These are phyloP conservation scores for Thraustochytrium sp. DNA, from an alignment of 352 stramenopile species.

Conservation along the genomic window DNA sequence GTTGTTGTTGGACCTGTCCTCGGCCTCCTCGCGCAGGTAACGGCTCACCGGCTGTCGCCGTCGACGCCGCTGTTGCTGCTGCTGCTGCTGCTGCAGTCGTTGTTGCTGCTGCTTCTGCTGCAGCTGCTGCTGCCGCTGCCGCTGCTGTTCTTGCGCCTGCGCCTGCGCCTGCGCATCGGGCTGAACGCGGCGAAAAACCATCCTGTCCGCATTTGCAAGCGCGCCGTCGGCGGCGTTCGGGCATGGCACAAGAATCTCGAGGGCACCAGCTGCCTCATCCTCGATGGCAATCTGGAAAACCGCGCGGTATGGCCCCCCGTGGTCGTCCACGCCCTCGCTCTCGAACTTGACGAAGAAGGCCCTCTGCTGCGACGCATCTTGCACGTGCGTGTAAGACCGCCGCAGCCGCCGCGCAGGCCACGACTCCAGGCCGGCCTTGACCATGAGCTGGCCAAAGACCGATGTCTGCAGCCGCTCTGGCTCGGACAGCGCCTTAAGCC, in stretches of 20 bases:
- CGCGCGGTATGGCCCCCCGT: slow-evolving; percentile 93
- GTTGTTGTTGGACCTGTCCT: too few relatives aligned
- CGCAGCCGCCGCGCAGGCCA: slow-evolving; percentile 87
- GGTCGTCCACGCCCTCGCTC: slow-evolving; percentile 96
- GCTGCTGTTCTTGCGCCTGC: too few relatives aligned
- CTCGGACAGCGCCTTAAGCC: neutral
- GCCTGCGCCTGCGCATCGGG: too few relatives aligned
- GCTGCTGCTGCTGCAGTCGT: too few relatives aligned
- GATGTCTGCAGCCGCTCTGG: slow-evolving; percentile 75
- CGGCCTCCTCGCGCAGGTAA: too few relatives aligned
- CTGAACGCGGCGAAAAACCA: slow-evolving; percentile 53
- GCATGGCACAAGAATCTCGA: slow-evolving; percentile 54
- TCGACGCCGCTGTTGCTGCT: too few relatives aligned
- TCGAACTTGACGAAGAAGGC: slow-evolving; percentile 99
- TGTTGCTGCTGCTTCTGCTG: too few relatives aligned
- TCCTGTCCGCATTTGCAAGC: slow-evolving; percentile 53
- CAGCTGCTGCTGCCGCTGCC: neutral
- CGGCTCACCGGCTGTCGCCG: too few relatives aligned
- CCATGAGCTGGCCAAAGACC: slow-evolving; percentile 95
- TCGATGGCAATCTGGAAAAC: slow-evolving; percentile 56
- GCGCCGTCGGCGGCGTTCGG: slow-evolving; percentile 49
- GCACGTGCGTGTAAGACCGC: slow-evolving; percentile 90
- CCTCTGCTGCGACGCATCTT: slow-evolving; percentile 90
- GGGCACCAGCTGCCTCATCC: slow-evolving; percentile 52
- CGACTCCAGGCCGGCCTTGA: slow-evolving; percentile 74